Conservation (phyloP, 345 rosid species). For the Brassica cretica region DNA sequence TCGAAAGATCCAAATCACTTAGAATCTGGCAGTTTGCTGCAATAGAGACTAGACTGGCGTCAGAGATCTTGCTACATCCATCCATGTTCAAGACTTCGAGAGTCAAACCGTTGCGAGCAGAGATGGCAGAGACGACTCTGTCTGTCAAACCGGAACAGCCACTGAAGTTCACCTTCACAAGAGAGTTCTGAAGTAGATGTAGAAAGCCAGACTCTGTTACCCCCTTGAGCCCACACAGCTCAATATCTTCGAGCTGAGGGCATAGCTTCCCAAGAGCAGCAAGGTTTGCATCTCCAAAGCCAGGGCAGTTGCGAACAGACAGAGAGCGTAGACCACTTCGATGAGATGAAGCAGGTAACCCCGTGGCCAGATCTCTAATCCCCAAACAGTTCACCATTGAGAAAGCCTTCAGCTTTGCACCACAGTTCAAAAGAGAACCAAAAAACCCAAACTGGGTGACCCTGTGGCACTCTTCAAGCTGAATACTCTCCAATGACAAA, state of each 20-base stretch:
- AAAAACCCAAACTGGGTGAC: constrained; percentile 86
- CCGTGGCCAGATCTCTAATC: constrained; percentile 55
- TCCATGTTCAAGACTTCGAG: constrained; percentile 75
- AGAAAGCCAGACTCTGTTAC: constrained; percentile 76
- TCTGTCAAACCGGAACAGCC: constrained; percentile 80
- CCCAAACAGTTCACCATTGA: constrained; percentile 74
- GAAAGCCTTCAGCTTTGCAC: constrained; percentile 65
- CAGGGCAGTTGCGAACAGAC: constrained; percentile 75
- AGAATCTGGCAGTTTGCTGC: constrained; percentile 72
- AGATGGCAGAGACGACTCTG: constrained; percentile 53
- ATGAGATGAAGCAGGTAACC: constrained; percentile 41
- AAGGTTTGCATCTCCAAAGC: constrained; percentile 73
- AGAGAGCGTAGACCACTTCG: constrained; percentile 62
- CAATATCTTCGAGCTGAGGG: constrained; percentile 66
- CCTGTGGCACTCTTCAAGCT: constrained; percentile 93
- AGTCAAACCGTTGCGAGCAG: constrained; percentile 63
- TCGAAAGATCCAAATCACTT: constrained; percentile 75
- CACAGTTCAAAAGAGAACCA: constrained; percentile 70
- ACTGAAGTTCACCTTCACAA: constrained; percentile 72
- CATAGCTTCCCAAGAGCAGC: constrained; percentile 72
- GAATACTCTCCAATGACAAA: constrained; percentile 68
- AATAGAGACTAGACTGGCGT: constrained; percentile 60
- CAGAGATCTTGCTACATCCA: constrained; percentile 69
- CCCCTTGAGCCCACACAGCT: constrained; percentile 64
- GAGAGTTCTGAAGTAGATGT: constrained; percentile 56